Evolutionary conservation across 2,329 filamentous ascomycete genomes (phyloP).

Genomic region (Ampelomyces quisqualis): DNA sequence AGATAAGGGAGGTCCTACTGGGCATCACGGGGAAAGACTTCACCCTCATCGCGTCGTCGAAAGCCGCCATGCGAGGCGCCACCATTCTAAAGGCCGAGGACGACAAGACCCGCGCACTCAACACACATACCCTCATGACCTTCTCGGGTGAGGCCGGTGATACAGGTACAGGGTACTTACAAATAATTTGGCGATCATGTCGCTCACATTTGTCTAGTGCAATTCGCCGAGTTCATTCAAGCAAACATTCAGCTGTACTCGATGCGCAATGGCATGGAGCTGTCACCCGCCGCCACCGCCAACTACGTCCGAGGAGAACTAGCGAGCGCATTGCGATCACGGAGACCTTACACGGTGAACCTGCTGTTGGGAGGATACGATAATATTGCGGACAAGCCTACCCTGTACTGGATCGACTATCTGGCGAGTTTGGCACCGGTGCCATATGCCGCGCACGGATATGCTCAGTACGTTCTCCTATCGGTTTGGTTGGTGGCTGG

Average conservation of each 20-base stretch:
- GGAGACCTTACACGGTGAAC: slow-evolving; percentile 96
- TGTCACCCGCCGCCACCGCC: slow-evolving; percentile 84
- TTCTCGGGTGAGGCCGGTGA: slow-evolving; percentile 96
- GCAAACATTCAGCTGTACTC: slow-evolving; percentile 97
- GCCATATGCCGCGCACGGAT: slow-evolving; percentile 95
- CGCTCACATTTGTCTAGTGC: slow-evolving; percentile 59
- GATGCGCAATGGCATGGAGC: slow-evolving; percentile 94
- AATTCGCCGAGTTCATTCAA: slow-evolving; percentile 99
- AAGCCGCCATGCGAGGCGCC: slow-evolving; percentile 96
- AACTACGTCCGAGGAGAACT: slow-evolving; percentile 94
- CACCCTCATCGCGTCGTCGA: slow-evolving; percentile 94
- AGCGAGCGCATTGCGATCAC: slow-evolving; percentile 83
- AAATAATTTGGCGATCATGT: slow-evolving; percentile 2
- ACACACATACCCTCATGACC: slow-evolving; percentile 92
- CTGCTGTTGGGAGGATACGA: slow-evolving; percentile 92
- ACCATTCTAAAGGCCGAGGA: slow-evolving; percentile 93
- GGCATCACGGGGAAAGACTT: slow-evolving; percentile 99
- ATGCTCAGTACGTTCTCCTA: slow-evolving; percentile 74
- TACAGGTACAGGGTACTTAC: slow-evolving; percentile 62
- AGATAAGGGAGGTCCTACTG: slow-evolving; percentile 86
- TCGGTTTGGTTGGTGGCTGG: too few species aligned
- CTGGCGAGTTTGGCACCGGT: slow-evolving; percentile 83
- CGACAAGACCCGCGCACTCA: slow-evolving; percentile 92
- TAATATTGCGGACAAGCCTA: slow-evolving; percentile 84
- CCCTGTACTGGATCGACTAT: slow-evolving; percentile 96